phyloP scores from a whole-genome alignment of 805 yeast genomes.

The Allodekkera sacchari region DNA sequence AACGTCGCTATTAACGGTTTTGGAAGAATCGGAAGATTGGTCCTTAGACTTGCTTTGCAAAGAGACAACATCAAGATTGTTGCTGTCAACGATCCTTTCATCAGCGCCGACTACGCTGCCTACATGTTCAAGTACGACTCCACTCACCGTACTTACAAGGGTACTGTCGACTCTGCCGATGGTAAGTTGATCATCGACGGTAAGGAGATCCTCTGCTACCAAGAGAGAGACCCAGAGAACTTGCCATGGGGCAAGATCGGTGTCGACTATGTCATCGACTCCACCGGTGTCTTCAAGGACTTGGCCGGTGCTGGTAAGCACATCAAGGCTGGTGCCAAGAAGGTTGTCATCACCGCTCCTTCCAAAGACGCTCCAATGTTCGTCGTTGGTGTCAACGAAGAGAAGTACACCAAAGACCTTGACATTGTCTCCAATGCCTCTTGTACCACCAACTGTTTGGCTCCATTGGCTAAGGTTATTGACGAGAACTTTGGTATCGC shows the following conservation, averaged over 20 bases:
- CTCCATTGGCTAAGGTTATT: slow-evolving; percentile 87
- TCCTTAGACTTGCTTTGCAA: slow-evolving; percentile 68
- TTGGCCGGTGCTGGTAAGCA: slow-evolving; percentile 76
- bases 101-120: slow-evolving; percentile 83
- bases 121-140: slow-evolving; percentile 95
- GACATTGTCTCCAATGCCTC: slow-evolving; percentile 85
- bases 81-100: slow-evolving; percentile 89
- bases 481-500: slow-evolving; percentile 81
- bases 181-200: slow-evolving; percentile 62
- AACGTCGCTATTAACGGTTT: slow-evolving; percentile 89
- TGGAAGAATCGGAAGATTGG: slow-evolving; percentile 92
- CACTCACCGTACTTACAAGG: slow-evolving; percentile 80
- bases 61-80: slow-evolving; percentile 74
- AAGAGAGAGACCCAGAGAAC: slow-evolving; percentile 76
- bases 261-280: slow-evolving; percentile 83
- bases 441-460: slow-evolving; percentile 93
- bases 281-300: slow-evolving; percentile 91
- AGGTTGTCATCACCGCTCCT: slow-evolving; percentile 92
- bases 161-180: slow-evolving; percentile 56
- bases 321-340: slow-evolving; percentile 87
- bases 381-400: slow-evolving; percentile 85
- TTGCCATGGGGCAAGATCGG: slow-evolving; percentile 84
- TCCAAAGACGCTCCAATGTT: slow-evolving; percentile 93
- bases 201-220: slow-evolving; percentile 54
- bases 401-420: slow-evolving; percentile 67